Conservation (phyloP, 1,139 yeast species). For the Groenewaldozyma auringiensis region DNA sequence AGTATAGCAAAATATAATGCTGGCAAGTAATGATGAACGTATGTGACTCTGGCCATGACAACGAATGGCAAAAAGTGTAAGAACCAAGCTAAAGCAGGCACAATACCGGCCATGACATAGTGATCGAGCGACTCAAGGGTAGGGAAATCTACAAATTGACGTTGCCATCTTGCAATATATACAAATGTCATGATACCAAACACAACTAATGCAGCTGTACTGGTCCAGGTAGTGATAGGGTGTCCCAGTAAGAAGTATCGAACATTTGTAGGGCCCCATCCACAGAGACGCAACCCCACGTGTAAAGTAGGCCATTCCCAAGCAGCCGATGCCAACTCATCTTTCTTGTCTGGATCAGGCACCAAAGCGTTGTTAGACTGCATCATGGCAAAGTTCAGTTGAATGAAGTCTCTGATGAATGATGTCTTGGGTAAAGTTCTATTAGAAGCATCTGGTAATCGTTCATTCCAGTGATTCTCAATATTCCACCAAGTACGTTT, state of each 20-base stretch:
- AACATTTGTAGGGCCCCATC: constrained; percentile 76
- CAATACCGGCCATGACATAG: constrained; percentile 74
- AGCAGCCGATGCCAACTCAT: constrained; percentile 80
- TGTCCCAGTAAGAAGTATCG: constrained; percentile 90
- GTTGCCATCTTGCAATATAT: constrained; percentile 83
- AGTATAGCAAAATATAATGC: constrained; percentile 93
- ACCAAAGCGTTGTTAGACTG: constrained; percentile 94
- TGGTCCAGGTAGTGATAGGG: constrained; percentile 93
- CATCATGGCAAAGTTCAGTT: constrained; percentile 96
- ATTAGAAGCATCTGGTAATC: constrained; percentile 61
- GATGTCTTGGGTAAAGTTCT: constrained; percentile 76
- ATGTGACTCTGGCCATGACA: constrained; percentile 94
- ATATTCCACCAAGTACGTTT: constrained; percentile 98
- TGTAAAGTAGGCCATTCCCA: constrained; percentile 99
- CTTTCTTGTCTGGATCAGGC: constrained; percentile 87
- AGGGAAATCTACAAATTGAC: constrained; percentile 72
- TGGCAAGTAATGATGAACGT: constrained; percentile 95
- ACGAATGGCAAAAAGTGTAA: constrained; percentile 86
- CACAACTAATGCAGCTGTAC: constrained; percentile 57
- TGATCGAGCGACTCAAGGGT: constrained; percentile 29
- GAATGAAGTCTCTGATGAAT: constrained; percentile 84
- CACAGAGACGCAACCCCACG: constrained; percentile 90
- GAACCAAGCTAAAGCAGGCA: constrained; percentile 91
- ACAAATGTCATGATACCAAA: constrained; percentile 51
- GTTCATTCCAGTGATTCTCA: constrained; percentile 71